Percentiles rank a stretch among this genome's conserved stretches.
These are phyloP conservation scores for Brassica balearica DNA, from an alignment of 441 rosid species.

Conservation along the genomic window DNA sequence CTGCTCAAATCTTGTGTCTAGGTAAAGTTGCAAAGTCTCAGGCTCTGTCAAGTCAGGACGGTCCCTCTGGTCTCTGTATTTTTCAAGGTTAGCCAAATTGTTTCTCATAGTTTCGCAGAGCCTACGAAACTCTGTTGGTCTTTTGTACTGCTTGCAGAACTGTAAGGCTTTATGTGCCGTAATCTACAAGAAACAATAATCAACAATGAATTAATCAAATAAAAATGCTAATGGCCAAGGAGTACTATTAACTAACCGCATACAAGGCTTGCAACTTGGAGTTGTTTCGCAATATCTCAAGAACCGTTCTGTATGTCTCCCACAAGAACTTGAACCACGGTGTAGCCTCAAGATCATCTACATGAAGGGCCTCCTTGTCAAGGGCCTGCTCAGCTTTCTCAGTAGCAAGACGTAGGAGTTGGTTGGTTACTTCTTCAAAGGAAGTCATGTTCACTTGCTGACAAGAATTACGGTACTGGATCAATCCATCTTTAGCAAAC, in stretches of 20 bases:
- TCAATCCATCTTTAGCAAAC: background rate
- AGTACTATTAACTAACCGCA: background rate
- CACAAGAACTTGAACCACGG: background rate
- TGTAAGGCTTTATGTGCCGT: background rate
- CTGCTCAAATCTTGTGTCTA: background rate
- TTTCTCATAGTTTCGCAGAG: background rate
- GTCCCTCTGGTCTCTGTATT: background rate
- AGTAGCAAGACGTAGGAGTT: background rate
- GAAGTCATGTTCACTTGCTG: background rate
- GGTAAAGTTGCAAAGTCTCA: background rate
- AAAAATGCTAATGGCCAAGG: background rate
- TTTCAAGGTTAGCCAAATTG: background rate
- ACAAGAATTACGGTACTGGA: background rate
- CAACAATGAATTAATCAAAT: background rate
- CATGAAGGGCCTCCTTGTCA: background rate
- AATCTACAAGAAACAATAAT: background rate
- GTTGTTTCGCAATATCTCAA: background rate
- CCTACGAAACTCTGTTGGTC: background rate
- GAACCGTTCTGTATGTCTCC: background rate
- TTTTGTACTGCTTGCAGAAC: background rate
- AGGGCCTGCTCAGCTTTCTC: background rate
- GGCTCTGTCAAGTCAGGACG: conserved; percentile 2
- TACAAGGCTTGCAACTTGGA: background rate
- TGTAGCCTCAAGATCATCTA: background rate
- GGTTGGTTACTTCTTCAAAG: background rate